A percentile compares a stretch with the other conserved stretches of the same genome.
Conservation (phyloP, 2,329 filamentous ascomycete genomes). For the Aspergillus fijiensis region DNA sequence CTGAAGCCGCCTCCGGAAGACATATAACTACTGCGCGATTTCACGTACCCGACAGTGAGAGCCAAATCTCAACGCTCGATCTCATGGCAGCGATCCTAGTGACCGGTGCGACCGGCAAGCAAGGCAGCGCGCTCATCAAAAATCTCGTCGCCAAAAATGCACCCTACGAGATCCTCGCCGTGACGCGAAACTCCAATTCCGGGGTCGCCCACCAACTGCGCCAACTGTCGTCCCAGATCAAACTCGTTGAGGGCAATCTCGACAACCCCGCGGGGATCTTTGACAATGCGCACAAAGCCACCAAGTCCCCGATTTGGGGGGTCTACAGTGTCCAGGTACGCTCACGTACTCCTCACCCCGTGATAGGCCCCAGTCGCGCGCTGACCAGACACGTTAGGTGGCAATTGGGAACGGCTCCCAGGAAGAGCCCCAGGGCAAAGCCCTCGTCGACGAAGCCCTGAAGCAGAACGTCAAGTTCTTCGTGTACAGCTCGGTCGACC, state of each 20-base stretch:
- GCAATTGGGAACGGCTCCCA: constrained; percentile 6
- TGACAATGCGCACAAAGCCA: constrained; percentile 40
- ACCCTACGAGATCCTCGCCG: constrained; percentile 55
- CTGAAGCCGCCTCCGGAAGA: too few relatives aligned
- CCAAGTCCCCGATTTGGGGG: constrained; percentile 51
- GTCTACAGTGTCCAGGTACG: constrained; percentile 62
- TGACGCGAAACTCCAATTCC: constrained; percentile 58
- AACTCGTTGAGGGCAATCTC: constrained; percentile 59
- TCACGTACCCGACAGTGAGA: too few relatives aligned
- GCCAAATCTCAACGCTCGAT: too few relatives aligned
- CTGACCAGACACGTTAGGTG: background rate
- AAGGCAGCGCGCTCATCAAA: constrained; percentile 39
- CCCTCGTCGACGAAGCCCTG: constrained; percentile 58
- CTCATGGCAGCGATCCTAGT: constrained; percentile 18
- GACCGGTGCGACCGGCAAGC: constrained; percentile 29
- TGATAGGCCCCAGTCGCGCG: background rate
- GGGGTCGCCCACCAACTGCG: constrained; percentile 50
- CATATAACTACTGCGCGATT: too few relatives aligned
- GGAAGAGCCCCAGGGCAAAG: constrained; percentile 58
- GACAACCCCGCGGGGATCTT: constrained; percentile 55
- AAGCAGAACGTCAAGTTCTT: constrained; percentile 58
- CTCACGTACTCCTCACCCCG: background rate
- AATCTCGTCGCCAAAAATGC: constrained; percentile 31
- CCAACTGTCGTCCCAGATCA: constrained; percentile 48
- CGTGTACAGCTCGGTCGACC: constrained; percentile 64